Percentiles rank a stretch among this genome's conserved stretches.
These are phyloP conservation scores for Glycine soja DNA, from an alignment of 306 rosid genomes.

Conservation along the genomic window DNA sequence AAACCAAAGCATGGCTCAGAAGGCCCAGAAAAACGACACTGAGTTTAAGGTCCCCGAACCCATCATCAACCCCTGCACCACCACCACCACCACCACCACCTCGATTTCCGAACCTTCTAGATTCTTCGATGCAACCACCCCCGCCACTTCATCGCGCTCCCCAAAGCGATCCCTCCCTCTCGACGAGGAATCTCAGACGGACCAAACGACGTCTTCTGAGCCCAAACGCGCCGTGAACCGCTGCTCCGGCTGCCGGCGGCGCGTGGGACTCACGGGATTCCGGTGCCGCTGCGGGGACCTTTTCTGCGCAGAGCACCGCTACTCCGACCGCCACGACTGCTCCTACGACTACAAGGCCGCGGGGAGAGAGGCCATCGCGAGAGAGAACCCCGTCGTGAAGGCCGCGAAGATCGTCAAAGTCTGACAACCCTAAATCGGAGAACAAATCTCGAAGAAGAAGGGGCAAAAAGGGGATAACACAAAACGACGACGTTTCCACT, in stretches of 20 bases:
- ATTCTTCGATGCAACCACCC: conserved; percentile 51
- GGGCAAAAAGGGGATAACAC: background rate
- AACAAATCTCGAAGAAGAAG: background rate
- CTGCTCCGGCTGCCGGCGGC: conserved; percentile 81
- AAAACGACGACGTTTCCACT: conserved; percentile 19
- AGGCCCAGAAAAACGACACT: conserved; percentile 78
- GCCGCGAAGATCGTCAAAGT: conserved; percentile 90
- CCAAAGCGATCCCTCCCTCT: conserved; percentile 52
- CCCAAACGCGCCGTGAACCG: conserved; percentile 75
- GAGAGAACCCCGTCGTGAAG: conserved; percentile 89
- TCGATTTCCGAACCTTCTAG: conserved; percentile 47
- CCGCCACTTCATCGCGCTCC: conserved; percentile 54
- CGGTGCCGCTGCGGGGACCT: conserved; percentile 96
- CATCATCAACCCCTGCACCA: conserved; percentile 49
- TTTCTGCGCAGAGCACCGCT: conserved; percentile 86
- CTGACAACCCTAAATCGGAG: conserved; percentile 46
- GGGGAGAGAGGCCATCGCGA: conserved; percentile 89
- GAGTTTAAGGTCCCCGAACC: conserved; percentile 89
- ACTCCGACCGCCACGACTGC: conserved; percentile 96
- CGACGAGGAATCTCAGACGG: background rate
- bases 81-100: conserved; percentile 55
- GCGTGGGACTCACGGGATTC: conserved; percentile 91
- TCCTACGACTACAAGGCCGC: conserved; percentile 87
- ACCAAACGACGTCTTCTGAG: conserved; percentile 37
- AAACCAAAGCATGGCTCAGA: conserved; percentile 66